These are phyloP conservation scores for Prunus campanulata DNA, from an alignment of 306 rosid genomes.

Conservation along the genomic window DNA sequence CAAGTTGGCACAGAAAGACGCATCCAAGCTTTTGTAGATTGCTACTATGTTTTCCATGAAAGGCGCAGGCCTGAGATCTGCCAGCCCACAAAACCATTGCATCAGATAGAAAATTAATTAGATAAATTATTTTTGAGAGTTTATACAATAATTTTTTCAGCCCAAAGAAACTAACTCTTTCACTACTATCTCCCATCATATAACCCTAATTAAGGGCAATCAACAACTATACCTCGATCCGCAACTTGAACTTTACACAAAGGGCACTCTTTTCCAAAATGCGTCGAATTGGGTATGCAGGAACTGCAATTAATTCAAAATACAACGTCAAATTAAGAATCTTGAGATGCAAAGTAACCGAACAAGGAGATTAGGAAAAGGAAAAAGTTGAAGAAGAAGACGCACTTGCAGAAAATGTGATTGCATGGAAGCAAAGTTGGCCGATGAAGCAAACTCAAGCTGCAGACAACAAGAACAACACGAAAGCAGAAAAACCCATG, in stretches of 20 bases:
- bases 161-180: background rate
- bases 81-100: conserved; percentile 7
- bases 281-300: conserved; percentile 42
- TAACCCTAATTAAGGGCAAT: background rate
- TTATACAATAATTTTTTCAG: background rate
- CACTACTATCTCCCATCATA: background rate
- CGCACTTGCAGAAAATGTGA: conserved; percentile 86
- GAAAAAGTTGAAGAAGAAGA: background rate
- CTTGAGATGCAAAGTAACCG: background rate
- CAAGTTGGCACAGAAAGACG: conserved; percentile 45
- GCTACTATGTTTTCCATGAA: conserved; percentile 70
- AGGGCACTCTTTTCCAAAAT: conserved; percentile 48
- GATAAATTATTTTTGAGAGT: background rate
- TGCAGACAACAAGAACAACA: conserved; percentile 34
- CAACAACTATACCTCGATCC: conserved; percentile 34
- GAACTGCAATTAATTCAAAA: conserved; percentile 34
- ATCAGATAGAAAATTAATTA: background rate
- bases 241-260: conserved; percentile 49
- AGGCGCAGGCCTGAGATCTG: conserved; percentile 61
- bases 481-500: background rate
- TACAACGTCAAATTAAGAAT: background rate
- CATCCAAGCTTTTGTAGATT: conserved; percentile 64
- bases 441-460: conserved; percentile 51
- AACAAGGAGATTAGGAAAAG: background rate
- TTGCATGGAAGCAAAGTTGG: conserved; percentile 83